phyloP scores from a whole-genome alignment of 495 filamentous ascomycete genomes.

The Amniculicola lignicola region DNA sequence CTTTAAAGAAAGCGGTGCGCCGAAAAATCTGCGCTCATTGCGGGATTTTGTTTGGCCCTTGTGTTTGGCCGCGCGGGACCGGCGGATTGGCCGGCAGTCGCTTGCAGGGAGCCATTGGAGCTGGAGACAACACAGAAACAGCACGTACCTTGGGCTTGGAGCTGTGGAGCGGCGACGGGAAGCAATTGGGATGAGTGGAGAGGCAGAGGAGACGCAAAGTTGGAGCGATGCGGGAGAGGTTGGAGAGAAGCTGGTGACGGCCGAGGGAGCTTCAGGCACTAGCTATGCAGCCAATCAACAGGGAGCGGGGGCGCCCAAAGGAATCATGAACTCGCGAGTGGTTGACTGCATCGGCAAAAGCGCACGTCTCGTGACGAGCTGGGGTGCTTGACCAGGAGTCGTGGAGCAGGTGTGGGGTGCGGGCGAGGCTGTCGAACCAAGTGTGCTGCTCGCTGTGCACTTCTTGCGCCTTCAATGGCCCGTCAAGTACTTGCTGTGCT shows the following conservation, averaged over 20 bases:
- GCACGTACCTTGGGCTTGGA: slow-evolving; percentile 16
- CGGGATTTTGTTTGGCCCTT: slow-evolving; percentile 19
- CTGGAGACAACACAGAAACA: background rate
- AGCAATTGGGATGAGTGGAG: slow-evolving; percentile 18
- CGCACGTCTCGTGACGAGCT: background rate
- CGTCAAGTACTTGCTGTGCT: background rate
- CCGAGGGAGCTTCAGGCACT: slow-evolving; percentile 6
- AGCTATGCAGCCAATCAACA: slow-evolving; percentile 3
- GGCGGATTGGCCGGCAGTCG: slow-evolving; percentile 10
- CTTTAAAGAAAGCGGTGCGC: slow-evolving; percentile 10
- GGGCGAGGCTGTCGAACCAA: background rate
- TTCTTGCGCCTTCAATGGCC: background rate
- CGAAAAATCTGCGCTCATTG: slow-evolving; percentile 17
- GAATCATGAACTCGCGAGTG: slow-evolving; percentile 2
- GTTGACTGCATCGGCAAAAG: background rate
- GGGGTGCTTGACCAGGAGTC: background rate
- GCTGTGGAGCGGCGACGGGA: slow-evolving; percentile 7
- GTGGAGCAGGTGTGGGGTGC: background rate
- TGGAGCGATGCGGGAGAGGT: slow-evolving; percentile 8
- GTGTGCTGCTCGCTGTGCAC: background rate
- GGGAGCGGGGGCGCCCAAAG: slow-evolving; percentile 12
- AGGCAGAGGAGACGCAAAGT: background rate
- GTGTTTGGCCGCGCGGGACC: slow-evolving; percentile 22
- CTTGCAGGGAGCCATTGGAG: slow-evolving; percentile 13
- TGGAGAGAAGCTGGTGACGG: slow-evolving; percentile 13